A percentile compares a stretch with the other conserved stretches of the same genome.
Evolutionary conservation across 768 basidiomycete genomes (phyloP).

Genomic region (Tricholoma sp.): DNA sequence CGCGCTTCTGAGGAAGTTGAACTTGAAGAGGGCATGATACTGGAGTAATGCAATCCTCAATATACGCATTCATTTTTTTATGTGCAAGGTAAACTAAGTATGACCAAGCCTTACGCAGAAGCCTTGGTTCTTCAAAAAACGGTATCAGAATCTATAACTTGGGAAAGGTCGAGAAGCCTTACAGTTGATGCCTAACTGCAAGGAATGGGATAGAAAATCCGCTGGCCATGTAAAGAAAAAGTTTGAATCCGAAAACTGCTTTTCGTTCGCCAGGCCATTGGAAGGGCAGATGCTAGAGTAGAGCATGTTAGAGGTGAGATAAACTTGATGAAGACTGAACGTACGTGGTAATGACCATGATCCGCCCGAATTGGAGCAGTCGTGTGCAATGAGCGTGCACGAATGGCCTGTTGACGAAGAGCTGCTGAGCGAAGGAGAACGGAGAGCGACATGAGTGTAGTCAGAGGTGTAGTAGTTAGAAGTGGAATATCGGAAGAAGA

Average conservation of each 20-base stretch:
- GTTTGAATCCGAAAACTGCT: conserved; percentile 43
- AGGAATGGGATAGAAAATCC: conserved; percentile 69
- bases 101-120: conserved; percentile 13
- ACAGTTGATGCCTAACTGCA: conserved; percentile 63
- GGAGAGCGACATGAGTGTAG: conserved; percentile 36
- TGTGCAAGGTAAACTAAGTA: neutral
- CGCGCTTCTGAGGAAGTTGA: conserved; percentile 7
- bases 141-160: conserved; percentile 3
- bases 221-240: conserved; percentile 38
- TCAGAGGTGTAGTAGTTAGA: neutral
- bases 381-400: conserved; percentile 33
- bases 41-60: conserved; percentile 1
- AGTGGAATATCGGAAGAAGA: conserved; percentile 7
- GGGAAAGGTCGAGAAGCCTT: conserved; percentile 23
- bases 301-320: conserved; percentile 2
- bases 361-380: conserved; percentile 39
- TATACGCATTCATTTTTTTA: neutral
- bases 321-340: conserved; percentile 11
- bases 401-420: conserved; percentile 34
- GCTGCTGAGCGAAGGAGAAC: conserved; percentile 36
- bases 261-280: conserved; percentile 47
- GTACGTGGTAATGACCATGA: conserved; percentile 57
- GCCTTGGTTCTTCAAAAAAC: conserved; percentile 35
- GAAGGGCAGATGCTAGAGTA: conserved; percentile 51
- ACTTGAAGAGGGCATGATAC: conserved; percentile 14